Evolutionary conservation across 495 filamentous ascomycete genomes (phyloP), one percentile per base, ranked within the genome.

Genomic region (Bathelium albidoporum): DNA sequence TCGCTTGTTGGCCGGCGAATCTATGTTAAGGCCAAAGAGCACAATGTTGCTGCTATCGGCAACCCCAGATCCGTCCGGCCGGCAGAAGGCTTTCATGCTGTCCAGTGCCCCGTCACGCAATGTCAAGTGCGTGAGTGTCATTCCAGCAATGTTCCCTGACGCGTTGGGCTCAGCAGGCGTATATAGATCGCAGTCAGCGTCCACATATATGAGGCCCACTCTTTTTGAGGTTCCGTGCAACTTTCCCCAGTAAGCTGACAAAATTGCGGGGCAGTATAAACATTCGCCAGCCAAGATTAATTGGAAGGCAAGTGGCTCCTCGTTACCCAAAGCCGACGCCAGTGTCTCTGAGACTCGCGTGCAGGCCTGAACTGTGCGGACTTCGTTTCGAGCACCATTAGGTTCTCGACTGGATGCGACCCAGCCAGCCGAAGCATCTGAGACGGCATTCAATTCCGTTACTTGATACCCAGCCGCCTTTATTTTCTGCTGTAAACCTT

Each of bases 41-140:
- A 67, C 65, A 36, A 67, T 64, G 44, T 67, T 67, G 62, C 36
- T 62, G 32, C 34, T 61, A 31, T 64, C 43, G 18, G 64, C 59
- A 18, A 67, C 65, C 18, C 62, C 62, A 43, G 55, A 36, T 14
- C 65, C 65, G 31, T 67, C 62, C 9, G 28, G 62, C 11, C 62
- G 62, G 16, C 26, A 29, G 58, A 67, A 67, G 44, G 58, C 11
- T 24, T 61, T 64, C 65, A 67, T 67, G 41, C 65, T 64, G 16
- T 67, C 58, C 44, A 64, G 58, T 20, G 62, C 65, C 26, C 65
- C 65, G 7, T 64, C 45, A 32, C 58, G 62, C 32, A 67, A 34
- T 4, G 65, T 61, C 14, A 67, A 16, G 59, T 67, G 65, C 53
- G 65, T 67, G 26, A 67, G 62, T 53, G 65, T 64, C 65, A 67